These are phyloP conservation scores for Aspergillus sclerotiicarbonarius DNA, from an alignment of 495 filamentous ascomycete genomes.

Conservation along the genomic window DNA sequence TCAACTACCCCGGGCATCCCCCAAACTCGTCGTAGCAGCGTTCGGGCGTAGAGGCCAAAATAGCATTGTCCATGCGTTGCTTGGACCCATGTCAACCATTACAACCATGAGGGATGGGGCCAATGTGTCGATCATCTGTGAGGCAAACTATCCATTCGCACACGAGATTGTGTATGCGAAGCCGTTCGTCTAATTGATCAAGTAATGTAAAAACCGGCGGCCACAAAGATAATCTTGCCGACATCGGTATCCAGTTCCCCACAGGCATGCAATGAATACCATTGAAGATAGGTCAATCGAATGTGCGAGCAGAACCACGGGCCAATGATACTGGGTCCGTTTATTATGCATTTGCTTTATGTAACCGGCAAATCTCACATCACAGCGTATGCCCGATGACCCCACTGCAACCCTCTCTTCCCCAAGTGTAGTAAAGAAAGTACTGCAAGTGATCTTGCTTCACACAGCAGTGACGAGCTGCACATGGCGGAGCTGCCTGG, in stretches of 20 bases:
- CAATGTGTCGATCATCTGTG: neutral
- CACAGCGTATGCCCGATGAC: conserved; percentile 6
- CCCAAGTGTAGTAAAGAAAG: conserved; percentile 37
- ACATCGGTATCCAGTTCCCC: no score
- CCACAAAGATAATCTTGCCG: no score
- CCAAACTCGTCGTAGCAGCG: conserved; percentile 52
- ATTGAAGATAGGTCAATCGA: neutral
- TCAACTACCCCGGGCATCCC: conserved; percentile 62
- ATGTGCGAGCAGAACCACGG: conserved; percentile 26
- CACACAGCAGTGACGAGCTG: conserved; percentile 54
- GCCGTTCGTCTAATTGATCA: conserved; percentile 15
- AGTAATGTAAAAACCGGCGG: no score
- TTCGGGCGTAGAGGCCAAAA: conserved; percentile 11
- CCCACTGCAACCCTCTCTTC: conserved; percentile 15
- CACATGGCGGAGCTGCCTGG: conserved; percentile 55
- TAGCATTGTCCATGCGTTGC: conserved; percentile 21
- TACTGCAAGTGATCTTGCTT: conserved; percentile 45
- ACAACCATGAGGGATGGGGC: neutral
- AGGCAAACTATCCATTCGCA: neutral
- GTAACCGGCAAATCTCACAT: conserved; percentile 31
- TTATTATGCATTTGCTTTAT: conserved; percentile 55
- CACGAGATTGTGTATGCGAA: neutral
- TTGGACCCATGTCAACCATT: conserved; percentile 15
- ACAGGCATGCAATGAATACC: neutral
- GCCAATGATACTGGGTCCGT: conserved; percentile 54